Conservation (phyloP, 768 basidiomycete genomes). For the Suillus lakei region DNA sequence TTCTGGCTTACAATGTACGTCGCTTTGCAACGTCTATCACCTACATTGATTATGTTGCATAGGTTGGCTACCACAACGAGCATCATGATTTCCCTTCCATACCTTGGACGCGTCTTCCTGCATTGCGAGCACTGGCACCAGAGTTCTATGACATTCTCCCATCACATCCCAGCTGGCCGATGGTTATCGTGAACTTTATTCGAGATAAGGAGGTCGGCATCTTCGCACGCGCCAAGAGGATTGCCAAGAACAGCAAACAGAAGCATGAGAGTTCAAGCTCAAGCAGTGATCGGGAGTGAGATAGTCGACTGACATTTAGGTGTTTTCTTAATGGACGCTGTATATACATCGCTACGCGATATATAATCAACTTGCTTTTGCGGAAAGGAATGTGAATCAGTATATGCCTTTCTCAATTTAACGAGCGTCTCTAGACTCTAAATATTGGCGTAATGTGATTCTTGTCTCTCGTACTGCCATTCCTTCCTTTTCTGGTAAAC, state of each 20-base stretch:
- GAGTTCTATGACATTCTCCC: slow-evolving; percentile 93
- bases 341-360: slow-evolving; percentile 10
- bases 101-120: slow-evolving; percentile 92
- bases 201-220: slow-evolving; percentile 88
- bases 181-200: slow-evolving; percentile 94
- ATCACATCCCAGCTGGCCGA: slow-evolving; percentile 90
- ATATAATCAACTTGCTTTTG: neutral
- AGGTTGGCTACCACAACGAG: slow-evolving; percentile 99
- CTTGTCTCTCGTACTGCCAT: too few species aligned
- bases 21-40: neutral
- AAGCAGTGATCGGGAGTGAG: slow-evolving; percentile 22
- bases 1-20: slow-evolving; percentile 90
- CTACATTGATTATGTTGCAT: slow-evolving; percentile 9
- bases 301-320: neutral
- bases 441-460: too few species aligned
- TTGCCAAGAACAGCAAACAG: slow-evolving; percentile 42
- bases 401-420: neutral
- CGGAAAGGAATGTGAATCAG: neutral
- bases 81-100: slow-evolving; percentile 99
- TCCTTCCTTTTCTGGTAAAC: too few species aligned
- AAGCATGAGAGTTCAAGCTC: slow-evolving; percentile 16
- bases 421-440: neutral
- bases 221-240: slow-evolving; percentile 84
- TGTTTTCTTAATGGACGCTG: slow-evolving; percentile 15
- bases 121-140: slow-evolving; percentile 79